Base-by-base conservation (phyloP, 2,329 filamentous ascomycete species). In the Xenoacremonium recifei region DNA sequence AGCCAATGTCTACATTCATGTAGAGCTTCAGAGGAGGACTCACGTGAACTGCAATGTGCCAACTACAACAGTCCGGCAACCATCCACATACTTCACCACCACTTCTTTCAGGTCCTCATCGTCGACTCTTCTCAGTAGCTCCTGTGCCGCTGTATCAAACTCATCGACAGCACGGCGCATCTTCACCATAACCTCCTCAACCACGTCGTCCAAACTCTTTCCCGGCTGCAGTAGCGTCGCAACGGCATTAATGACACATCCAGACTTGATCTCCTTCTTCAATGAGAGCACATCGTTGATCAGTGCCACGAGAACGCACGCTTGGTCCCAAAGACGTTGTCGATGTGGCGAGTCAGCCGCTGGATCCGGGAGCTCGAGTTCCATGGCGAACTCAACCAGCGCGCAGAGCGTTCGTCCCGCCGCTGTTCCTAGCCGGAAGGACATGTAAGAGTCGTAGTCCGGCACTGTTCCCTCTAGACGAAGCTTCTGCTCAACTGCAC, bases 11-110 rank as follows among this genome's bases (percentile, higher is more conserved):
- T 18, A 11, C 21, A 16, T 37, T 16, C 23, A 20, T 21, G 6
- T 17, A 16, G 25, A 4, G 4, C 5, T 17, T 13, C 19, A 12
- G 20, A 19, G 4, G 20, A 21, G 6, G 21, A 51, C 63, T 35
- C 40, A 65, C 64, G 59, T 62, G 48, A 64, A 67, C 34, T 59
- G 48, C 3, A 66, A 44, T 9, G 54, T 57, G 11, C 64, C 65
- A 1, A 57, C 65, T 10, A 60, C 57, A 36, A 63, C 56, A 18
- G 40, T 36, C 12, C 55, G 57, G 9, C 58, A 60, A 2, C 60
- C 64, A n/a, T 66, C 50, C 11, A 60, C 48, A 30, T 64, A 63
- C 16, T 35, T 50, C 39, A 21, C 41, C 5, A 59, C 46, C 12
- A 48, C 17, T 7, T 35, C 15, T 3, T 38, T 34, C 25, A 51